A percentile compares a stretch with the other conserved stretches of the same genome.
phyloP scores from a whole-genome alignment of 2,329 filamentous ascomycete species.

The Xylaria sp. region DNA sequence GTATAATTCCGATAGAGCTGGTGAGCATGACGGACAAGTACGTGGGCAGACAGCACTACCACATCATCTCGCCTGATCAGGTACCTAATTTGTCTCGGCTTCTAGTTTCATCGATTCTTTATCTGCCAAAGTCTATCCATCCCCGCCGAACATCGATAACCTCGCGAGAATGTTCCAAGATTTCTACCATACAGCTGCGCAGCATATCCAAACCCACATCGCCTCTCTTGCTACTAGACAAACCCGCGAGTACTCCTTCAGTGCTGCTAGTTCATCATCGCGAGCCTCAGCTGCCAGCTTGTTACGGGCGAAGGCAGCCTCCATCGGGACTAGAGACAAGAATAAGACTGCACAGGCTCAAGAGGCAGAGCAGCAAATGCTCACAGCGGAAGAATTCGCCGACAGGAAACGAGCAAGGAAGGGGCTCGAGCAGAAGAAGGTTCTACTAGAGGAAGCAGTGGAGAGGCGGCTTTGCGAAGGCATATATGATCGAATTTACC shows the following conservation, averaged over 20 bases:
- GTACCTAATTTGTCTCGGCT: constrained; percentile 39
- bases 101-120: constrained; percentile 89
- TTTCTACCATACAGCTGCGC: constrained; percentile 85
- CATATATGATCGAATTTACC: constrained; percentile 88
- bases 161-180: constrained; percentile 92
- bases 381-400: constrained; percentile 86
- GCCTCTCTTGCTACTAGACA: constrained; percentile 80
- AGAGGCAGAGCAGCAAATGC: constrained; percentile 80
- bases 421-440: constrained; percentile 79
- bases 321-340: constrained; percentile 65
- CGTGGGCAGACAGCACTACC: constrained; percentile 34
- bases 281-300: constrained; percentile 67
- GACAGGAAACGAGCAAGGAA: constrained; percentile 82
- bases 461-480: constrained; percentile 87
- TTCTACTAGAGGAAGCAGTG: constrained; percentile 87
- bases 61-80: constrained; percentile 19
- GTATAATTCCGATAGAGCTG: constrained; percentile 93
- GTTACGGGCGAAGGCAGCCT: constrained; percentile 65
- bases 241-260: constrained; percentile 72
- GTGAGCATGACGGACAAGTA: constrained; percentile 90
- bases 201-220: constrained; percentile 88
- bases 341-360: constrained; percentile 55
- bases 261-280: constrained; percentile 65
- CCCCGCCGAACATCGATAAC: constrained; percentile 83
- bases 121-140: constrained; percentile 84